phyloP scores from a whole-genome alignment of 345 rosid genomes.

The Salix caprea region DNA sequence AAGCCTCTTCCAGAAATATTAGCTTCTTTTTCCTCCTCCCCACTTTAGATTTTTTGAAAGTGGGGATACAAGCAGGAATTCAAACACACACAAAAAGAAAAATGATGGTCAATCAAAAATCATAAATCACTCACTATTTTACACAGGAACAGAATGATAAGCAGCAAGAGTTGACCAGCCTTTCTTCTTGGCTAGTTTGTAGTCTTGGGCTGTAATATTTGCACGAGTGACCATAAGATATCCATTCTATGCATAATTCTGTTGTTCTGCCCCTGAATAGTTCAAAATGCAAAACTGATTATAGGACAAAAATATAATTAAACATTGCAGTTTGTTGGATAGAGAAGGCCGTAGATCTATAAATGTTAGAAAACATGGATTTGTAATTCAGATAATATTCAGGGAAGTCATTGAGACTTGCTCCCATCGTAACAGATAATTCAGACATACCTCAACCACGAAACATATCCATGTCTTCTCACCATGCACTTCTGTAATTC shows the following conservation, averaged over 20 bases:
- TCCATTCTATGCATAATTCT: slow-evolving; percentile 84
- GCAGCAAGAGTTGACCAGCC: slow-evolving; percentile 19
- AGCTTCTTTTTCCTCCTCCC: neutral
- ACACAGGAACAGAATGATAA: slow-evolving; percentile 15
- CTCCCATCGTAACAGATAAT: neutral
- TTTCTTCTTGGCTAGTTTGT: slow-evolving; percentile 35
- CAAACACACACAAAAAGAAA: too few species aligned
- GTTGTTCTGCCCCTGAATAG: slow-evolving; percentile 66
- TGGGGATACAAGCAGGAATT: too few species aligned
- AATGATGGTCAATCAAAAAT: slow-evolving; percentile 19
- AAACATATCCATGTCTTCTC: slow-evolving; percentile 85
- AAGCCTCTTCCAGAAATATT: too few species aligned
- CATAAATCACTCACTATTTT: slow-evolving; percentile 26
- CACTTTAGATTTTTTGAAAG: neutral
- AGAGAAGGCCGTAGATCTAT: neutral
- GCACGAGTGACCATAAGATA: slow-evolving; percentile 88
- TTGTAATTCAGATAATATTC: neutral
- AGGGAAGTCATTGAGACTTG: neutral
- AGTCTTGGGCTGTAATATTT: slow-evolving; percentile 67
- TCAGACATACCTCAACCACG: slow-evolving; percentile 72
- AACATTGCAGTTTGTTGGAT: neutral
- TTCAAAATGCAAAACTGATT: slow-evolving; percentile 10
- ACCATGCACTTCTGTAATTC: slow-evolving; percentile 68
- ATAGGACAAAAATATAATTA: neutral
- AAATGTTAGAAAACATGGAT: neutral